Evolutionary conservation across 306 rosid genomes (phyloP).

Genomic region (Cucumis cinereus): DNA sequence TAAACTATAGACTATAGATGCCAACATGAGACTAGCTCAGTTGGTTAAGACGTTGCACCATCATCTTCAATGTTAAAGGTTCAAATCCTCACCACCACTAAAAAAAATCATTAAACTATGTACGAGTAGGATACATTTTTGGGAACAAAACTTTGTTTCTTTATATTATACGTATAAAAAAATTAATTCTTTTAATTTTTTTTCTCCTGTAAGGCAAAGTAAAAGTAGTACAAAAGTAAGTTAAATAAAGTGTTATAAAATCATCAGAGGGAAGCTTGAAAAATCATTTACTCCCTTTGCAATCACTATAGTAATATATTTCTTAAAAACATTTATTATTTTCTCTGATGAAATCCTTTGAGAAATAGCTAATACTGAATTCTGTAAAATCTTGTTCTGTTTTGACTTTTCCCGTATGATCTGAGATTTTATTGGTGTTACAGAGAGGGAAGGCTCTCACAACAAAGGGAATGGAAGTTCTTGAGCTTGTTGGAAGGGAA

Average conservation of each 20-base stretch:
- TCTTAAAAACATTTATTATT: background rate
- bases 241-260: background rate
- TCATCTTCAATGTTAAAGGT: background rate
- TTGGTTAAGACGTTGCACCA: background rate
- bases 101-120: background rate
- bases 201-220: background rate
- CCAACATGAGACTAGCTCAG: background rate
- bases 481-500: conserved; percentile 92
- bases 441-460: conserved; percentile 93
- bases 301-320: background rate
- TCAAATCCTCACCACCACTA: background rate
- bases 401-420: background rate
- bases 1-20: background rate
- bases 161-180: background rate
- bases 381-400: background rate
- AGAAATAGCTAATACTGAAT: background rate
- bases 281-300: background rate
- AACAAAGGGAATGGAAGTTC: conserved; percentile 94
- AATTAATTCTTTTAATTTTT: background rate
- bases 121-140: background rate
- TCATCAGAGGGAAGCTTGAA: background rate
- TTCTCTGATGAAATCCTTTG: background rate
- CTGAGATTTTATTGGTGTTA: conserved; percentile 4
- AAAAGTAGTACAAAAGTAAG: background rate
- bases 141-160: background rate